These are phyloP conservation scores for Mycosphaerella arachidis DNA, from an alignment of 2,329 filamentous ascomycete genomes.

Conservation along the genomic window DNA sequence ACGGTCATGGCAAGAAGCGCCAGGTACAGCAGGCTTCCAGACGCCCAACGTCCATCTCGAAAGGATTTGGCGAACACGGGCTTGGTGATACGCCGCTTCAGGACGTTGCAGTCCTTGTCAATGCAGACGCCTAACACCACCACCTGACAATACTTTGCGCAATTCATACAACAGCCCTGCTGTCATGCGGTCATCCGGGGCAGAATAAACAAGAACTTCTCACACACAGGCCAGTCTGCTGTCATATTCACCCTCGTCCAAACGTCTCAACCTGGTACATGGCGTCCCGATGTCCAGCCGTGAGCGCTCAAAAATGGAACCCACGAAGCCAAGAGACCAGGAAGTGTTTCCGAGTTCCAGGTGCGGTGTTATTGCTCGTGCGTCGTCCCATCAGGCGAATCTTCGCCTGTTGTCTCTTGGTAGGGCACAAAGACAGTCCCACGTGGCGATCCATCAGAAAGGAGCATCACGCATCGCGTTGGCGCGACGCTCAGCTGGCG, in stretches of 20 bases:
- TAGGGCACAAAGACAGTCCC: background rate
- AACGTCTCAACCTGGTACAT: background rate
- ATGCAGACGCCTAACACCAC: background rate
- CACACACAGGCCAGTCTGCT: background rate
- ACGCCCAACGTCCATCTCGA: background rate
- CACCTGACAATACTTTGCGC: background rate
- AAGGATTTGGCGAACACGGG: background rate
- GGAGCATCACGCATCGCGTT: background rate
- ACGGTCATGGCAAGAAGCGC: background rate
- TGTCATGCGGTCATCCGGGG: background rate
- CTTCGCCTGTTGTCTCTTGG: background rate
- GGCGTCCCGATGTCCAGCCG: background rate
- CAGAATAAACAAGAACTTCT: background rate
- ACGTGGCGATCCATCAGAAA: constrained; percentile 1
- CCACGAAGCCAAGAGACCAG: background rate
- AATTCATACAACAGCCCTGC: background rate
- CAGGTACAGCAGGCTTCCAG: background rate
- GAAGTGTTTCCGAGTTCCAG: background rate
- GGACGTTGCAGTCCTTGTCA: background rate
- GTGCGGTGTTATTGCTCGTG: background rate
- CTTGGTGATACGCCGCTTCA: background rate
- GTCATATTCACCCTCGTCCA: background rate
- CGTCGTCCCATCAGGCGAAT: background rate
- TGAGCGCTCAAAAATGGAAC: background rate
- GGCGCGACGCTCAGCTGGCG: background rate